Evolutionary conservation across 805 yeast species (phyloP).

Genomic region (Dipodascus geniculatus): DNA sequence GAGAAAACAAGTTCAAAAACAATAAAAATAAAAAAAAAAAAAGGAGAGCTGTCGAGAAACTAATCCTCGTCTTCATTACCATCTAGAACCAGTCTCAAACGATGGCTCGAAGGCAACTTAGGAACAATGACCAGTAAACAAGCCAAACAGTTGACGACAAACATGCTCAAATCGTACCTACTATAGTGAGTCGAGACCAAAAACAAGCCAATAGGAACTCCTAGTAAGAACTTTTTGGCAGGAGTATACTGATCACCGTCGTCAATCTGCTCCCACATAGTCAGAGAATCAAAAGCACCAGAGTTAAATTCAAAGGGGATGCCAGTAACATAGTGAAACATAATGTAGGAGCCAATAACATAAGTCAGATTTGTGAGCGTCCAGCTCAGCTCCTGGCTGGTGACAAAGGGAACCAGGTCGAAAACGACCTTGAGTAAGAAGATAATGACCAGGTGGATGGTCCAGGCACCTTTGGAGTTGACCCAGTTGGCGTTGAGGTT

Average conservation of each 20-base stretch:
- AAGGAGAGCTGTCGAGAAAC: not conserved
- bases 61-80: not conserved
- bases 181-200: slow-evolving; percentile 83
- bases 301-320: slow-evolving; percentile 94
- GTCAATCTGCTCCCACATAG: slow-evolving; percentile 98
- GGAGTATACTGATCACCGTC: slow-evolving; percentile 97
- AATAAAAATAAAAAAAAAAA: not conserved
- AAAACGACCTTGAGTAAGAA: slow-evolving; percentile 60
- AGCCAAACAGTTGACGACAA: slow-evolving; percentile 66
- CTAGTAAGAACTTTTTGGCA: slow-evolving; percentile 79
- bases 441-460: slow-evolving; percentile 78
- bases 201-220: slow-evolving; percentile 86
- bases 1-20: too few species aligned
- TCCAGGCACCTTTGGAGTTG: slow-evolving; percentile 90
- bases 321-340: slow-evolving; percentile 95
- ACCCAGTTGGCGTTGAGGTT: slow-evolving; percentile 96
- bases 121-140: slow-evolving; percentile 86
- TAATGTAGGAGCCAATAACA: slow-evolving; percentile 81
- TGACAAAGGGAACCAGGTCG: slow-evolving; percentile 70
- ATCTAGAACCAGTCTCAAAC: slow-evolving; percentile 19
- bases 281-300: slow-evolving; percentile 90
- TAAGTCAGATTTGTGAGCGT: slow-evolving; percentile 85
- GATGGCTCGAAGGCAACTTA: slow-evolving; percentile 51
- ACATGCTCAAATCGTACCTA: slow-evolving; percentile 67
- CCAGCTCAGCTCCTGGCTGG: slow-evolving; percentile 76